Percentiles rank a stretch among this genome's conserved stretches.
These are phyloP conservation scores for Tuber indicum DNA, from an alignment of 495 filamentous ascomycete species.

Conservation along the genomic window DNA sequence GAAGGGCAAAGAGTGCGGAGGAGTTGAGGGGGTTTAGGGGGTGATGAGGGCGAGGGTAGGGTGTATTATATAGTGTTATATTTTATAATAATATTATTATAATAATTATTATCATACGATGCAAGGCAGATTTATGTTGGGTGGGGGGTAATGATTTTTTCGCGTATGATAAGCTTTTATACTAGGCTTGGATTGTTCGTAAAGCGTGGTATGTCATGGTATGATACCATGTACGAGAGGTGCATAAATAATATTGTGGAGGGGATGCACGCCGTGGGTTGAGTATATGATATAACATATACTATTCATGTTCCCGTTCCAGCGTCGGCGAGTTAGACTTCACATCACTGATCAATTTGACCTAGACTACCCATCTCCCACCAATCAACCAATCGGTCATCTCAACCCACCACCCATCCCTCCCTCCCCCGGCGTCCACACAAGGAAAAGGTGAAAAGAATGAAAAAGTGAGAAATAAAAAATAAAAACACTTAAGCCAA, in stretches of 20 bases:
- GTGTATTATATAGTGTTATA: slow-evolving; percentile 1
- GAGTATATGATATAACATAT: background rate
- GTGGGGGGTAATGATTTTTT: background rate
- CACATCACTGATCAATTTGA: background rate
- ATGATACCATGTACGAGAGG: background rate
- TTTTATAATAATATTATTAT: background rate
- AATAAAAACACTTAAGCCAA: background rate
- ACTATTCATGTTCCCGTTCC: background rate
- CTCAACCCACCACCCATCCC: background rate
- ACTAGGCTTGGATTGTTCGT: background rate
- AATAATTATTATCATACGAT: background rate
- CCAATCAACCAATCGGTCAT: background rate
- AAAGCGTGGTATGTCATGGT: background rate
- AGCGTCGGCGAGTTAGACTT: background rate
- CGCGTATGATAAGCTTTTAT: background rate
- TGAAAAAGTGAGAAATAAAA: background rate
- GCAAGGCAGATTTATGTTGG: slow-evolving; percentile 1
- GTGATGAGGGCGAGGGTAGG: background rate
- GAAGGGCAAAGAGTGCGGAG: slow-evolving; percentile 31
- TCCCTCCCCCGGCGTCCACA: background rate
- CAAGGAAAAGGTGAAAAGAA: background rate
- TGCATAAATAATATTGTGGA: background rate
- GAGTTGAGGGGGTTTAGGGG: slow-evolving; percentile 25
- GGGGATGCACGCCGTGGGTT: background rate
- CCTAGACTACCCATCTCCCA: background rate